These are phyloP conservation scores for Hymenoscyphus linearis DNA, from an alignment of 2,329 filamentous ascomycete genomes.

Conservation along the genomic window DNA sequence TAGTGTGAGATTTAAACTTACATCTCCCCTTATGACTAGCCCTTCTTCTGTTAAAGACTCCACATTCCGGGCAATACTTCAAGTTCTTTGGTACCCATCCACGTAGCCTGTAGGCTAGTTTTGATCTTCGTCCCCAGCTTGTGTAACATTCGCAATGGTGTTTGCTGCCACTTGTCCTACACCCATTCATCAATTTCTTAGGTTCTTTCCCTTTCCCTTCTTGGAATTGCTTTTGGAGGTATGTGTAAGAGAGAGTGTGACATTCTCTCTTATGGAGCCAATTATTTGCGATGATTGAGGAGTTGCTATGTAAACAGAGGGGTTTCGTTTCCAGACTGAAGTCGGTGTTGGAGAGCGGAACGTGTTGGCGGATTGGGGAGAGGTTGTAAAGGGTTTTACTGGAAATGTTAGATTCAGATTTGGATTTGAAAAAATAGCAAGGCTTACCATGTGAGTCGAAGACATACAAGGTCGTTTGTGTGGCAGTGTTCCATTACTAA, in stretches of 20 bases:
- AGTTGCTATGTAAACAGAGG: slow-evolving; percentile 8
- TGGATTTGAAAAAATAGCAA: not conserved
- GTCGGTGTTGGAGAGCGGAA: slow-evolving; percentile 16
- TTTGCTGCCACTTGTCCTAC: not conserved
- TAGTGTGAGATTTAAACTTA: slow-evolving; percentile 7
- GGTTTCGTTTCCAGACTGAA: not conserved
- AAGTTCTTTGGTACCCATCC: slow-evolving; percentile 22
- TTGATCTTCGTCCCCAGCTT: not conserved
- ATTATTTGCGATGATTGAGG: not conserved
- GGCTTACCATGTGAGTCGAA: slow-evolving; percentile 27
- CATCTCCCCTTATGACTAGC: slow-evolving; percentile 19
- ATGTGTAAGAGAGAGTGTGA: slow-evolving; percentile 14
- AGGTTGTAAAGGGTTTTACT: slow-evolving; percentile 25
- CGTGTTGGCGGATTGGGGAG: slow-evolving; percentile 2
- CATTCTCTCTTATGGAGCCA: slow-evolving; percentile 12
- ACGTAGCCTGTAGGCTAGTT: slow-evolving; percentile 18
- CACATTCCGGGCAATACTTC: slow-evolving; percentile 24
- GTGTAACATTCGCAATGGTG: slow-evolving; percentile 23
- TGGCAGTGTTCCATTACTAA: slow-evolving; percentile 22
- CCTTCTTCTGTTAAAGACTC: slow-evolving; percentile 23
- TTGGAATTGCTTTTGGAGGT: not conserved
- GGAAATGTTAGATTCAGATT: not conserved
- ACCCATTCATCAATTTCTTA: not conserved
- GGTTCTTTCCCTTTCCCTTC: not conserved
- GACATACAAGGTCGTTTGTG: slow-evolving; percentile 24